Percentiles rank a stretch among this genome's conserved stretches.
phyloP scores from a whole-genome alignment of 1,139 yeast species.

The Suhomyces kunorum region DNA sequence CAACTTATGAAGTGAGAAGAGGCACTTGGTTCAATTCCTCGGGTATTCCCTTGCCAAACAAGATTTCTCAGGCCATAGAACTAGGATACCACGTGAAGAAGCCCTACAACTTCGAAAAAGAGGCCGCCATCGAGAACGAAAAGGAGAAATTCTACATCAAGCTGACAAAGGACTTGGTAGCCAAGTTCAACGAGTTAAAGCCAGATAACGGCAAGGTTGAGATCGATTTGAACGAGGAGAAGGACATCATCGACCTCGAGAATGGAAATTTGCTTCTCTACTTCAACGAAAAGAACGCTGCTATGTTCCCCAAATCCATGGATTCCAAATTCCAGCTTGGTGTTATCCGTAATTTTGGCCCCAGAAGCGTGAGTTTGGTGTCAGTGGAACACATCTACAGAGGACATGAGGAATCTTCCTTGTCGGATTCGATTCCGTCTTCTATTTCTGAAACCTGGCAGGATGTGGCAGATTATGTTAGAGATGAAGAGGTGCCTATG shows the following conservation, averaged over 20 bases:
- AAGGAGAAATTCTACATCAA: conserved; percentile 11
- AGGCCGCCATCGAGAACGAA: conserved; percentile 10
- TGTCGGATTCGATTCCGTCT: conserved; percentile 32
- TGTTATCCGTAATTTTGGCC: conserved; percentile 41
- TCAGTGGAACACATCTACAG: conserved; percentile 41
- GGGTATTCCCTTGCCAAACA: conserved; percentile 58
- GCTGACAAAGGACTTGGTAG: conserved; percentile 21
- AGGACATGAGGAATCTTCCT: conserved; percentile 36
- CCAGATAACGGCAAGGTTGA: conserved; percentile 14
- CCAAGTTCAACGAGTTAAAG: conserved; percentile 23
- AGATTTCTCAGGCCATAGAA: conserved; percentile 62
- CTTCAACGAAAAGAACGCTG: conserved; percentile 37
- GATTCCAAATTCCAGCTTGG: conserved; percentile 38
- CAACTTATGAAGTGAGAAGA: conserved; percentile 76
- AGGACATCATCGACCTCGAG: conserved; percentile 34
- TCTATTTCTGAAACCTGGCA: conserved; percentile 51
- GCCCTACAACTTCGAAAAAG: conserved; percentile 29
- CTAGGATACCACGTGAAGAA: conserved; percentile 42
- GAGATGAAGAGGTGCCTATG: conserved; percentile 1
- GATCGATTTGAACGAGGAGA: conserved; percentile 23
- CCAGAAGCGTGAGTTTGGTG: conserved; percentile 32
- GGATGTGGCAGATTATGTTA: conserved; percentile 28
- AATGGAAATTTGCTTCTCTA: conserved; percentile 36
- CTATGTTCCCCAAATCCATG: conserved; percentile 39
- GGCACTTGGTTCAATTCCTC: conserved; percentile 79